Percentiles rank a stretch among this genome's conserved stretches.
These are phyloP conservation scores for Trichosporon asahii DNA, from an alignment of 1,284 basidiomycete genomes.

Conservation along the genomic window DNA sequence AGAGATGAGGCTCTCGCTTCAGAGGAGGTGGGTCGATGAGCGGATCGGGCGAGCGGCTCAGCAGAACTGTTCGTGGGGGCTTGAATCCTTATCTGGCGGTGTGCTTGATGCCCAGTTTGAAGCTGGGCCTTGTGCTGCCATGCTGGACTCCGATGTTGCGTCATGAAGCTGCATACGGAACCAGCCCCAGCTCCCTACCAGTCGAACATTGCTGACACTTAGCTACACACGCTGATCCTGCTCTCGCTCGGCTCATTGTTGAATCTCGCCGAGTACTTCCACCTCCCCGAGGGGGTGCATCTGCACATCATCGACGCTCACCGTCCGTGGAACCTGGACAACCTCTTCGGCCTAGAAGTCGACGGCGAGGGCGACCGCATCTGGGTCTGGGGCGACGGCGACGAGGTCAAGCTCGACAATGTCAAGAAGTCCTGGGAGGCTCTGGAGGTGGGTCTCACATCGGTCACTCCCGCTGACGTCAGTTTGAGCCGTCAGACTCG, in stretches of 20 bases:
- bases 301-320: constrained; percentile 94
- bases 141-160: no score
- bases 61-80: no score
- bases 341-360: constrained; percentile 67
- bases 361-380: constrained; percentile 54
- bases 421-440: constrained; percentile 58
- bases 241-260: constrained; percentile 89
- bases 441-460: constrained; percentile 60
- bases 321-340: constrained; percentile 84
- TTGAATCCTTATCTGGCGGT: no score
- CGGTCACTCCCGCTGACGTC: background rate
- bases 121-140: no score
- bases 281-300: constrained; percentile 54
- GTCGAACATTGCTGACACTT: constrained; percentile 15
- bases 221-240: constrained; percentile 88
- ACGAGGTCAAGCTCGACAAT: constrained; percentile 59
- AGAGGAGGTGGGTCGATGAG: constrained; percentile 16
- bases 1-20: constrained; percentile 61
- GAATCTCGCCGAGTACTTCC: constrained; percentile 65
- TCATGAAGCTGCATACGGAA: no score
- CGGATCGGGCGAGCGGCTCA: no score
- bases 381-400: constrained; percentile 83
- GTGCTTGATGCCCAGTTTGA: no score
- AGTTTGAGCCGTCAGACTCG: constrained; percentile 45
- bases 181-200: no score